Base-by-base conservation (phyloP, 768 basidiomycete species). In the Russula ochroleuca region DNA sequence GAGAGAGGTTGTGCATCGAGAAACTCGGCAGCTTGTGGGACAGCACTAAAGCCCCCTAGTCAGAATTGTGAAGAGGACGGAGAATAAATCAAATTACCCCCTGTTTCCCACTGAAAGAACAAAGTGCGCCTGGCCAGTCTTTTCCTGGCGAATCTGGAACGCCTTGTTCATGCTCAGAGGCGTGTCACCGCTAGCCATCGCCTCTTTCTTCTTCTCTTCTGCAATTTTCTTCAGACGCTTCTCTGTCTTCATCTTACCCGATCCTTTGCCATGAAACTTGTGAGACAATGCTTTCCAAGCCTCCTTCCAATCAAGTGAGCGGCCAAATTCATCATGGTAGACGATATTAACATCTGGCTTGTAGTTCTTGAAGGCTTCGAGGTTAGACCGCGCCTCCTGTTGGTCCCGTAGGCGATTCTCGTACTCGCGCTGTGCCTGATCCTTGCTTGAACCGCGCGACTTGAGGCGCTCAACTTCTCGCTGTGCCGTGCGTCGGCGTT, bases 231-330 rank as follows among this genome's bases (percentile, higher is more conserved):
- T 94, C 68, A 98, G 71, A 65, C 93, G 82, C 75, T 98, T 98
- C 80, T 98, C 96, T 25, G 89, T 94, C 82, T 98, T 98, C 85
- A 90, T 92, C 78, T 88, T 91, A 13, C 97, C 97, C 1, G 91
- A 92, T 2, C 93, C 93, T 75, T 98, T 98, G 40, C 97, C 97
- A 69, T 99, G 97, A 85, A 99, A 98, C 72, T 92, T 91, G 74
- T 99, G 97, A 49, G 92, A 94, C 48, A 99, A 78, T 19, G 94
- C 92, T 77, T 98, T 98, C 95, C 96, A 98, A 6, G 96, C 95
- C 78, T 99, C 97, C 79, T 98, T 98, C 21, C 87, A 87, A 25
- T 91, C 92, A 73, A 94, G 77, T 62, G 81, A 73, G 43, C 97
- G 82, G 52, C 97, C 97, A 72, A 93, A 92, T 74, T 99, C 96